Evolutionary conservation across 192 early-diverging fungal genomes (phyloP), one percentile per base, ranked within the genome.

Genomic region (Spinellus fusiger): DNA sequence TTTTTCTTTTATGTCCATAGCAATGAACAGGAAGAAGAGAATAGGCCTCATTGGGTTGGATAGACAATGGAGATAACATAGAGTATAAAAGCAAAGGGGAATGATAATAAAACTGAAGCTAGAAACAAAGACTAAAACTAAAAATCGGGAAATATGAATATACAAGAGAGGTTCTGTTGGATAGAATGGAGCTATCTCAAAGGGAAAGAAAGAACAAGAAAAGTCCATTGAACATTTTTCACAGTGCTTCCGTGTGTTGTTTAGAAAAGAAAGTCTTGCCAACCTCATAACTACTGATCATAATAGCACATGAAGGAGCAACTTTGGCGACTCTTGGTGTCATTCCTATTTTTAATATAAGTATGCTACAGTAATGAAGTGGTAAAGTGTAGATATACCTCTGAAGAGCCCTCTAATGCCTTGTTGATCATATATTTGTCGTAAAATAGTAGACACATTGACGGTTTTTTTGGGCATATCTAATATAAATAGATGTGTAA

Each of bases 241-340:
- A n/a, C n/a, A n/a, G n/a, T n/a, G n/a, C n/a, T n/a, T n/a, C n/a
- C n/a, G n/a, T 23, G 25, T 57, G 60, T 23, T 59, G 62, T 7
- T 70, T 59, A 1, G 72, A 49, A 48, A 74, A 74, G 28, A 74
- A 74, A 13, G 59, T 48, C 51, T 88, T 90, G n/a, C 88, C 88
- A 29, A 84, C 61, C 65, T 89, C 89, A 54, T 92, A 92, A 16
- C 78, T 81, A 4, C 87, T 90, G 46, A 98, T 96, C 94, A 98
- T 96, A 54, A 98, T 91, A 0, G 93, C 96, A 69, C 96, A 98
- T 5, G 92, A 89, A 3, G 93, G 93, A 26, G 91, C 93, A 9
- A 95, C 86, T 65, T 94, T 95, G 52, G 88, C 84, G 20, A 96
- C 72, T 34, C 96, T 71, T 0, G 93, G 90, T 0, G 81, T 72